Evolutionary conservation across 2,329 filamentous ascomycete genomes (phyloP).

Genomic region (Aspergillus chevalieri): DNA sequence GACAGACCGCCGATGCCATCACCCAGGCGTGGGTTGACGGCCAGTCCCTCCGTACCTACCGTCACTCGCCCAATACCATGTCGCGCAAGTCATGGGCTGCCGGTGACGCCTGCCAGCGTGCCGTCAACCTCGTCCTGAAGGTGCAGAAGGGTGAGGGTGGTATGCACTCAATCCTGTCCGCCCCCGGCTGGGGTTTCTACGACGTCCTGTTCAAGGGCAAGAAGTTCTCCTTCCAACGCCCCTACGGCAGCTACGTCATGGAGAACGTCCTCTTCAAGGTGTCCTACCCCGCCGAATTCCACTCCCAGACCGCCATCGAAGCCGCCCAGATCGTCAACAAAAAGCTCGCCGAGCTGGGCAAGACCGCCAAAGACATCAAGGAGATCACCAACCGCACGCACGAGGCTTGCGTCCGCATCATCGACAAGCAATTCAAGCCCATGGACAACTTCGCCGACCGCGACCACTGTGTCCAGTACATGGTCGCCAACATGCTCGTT

Average conservation of each 20-base stretch:
- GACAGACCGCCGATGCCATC: conserved; percentile 89
- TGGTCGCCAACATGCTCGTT: conserved; percentile 92
- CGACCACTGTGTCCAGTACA: conserved; percentile 99
- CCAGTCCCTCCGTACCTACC: conserved; percentile 91
- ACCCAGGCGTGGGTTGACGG: conserved; percentile 98
- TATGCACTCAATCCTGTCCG: conserved; percentile 85
- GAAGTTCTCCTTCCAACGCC: conserved; percentile 91
- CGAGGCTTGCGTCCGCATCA: conserved; percentile 97
- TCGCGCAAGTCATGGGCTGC: conserved; percentile 98
- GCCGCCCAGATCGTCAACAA: conserved; percentile 82
- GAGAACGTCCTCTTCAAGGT: conserved; percentile 99
- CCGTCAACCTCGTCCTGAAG: conserved; percentile 85
- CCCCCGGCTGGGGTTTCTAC: conserved; percentile 96
- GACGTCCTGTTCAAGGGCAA: conserved; percentile 96
- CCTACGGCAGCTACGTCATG: conserved; percentile 98
- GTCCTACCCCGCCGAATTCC: conserved; percentile 96
- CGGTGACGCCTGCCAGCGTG: conserved; percentile 93
- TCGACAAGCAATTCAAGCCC: conserved; percentile 99
- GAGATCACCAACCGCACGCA: conserved; percentile 89
- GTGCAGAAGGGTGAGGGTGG: conserved; percentile 87
- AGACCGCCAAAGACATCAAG: conserved; percentile 91
- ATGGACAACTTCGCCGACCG: conserved; percentile 99
- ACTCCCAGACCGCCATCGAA: conserved; percentile 97
- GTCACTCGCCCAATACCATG: conserved; percentile 98
- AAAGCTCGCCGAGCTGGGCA: conserved; percentile 75